These are phyloP conservation scores for Waltergamsia citrina DNA, from an alignment of 2,329 filamentous ascomycete species.

Conservation along the genomic window DNA sequence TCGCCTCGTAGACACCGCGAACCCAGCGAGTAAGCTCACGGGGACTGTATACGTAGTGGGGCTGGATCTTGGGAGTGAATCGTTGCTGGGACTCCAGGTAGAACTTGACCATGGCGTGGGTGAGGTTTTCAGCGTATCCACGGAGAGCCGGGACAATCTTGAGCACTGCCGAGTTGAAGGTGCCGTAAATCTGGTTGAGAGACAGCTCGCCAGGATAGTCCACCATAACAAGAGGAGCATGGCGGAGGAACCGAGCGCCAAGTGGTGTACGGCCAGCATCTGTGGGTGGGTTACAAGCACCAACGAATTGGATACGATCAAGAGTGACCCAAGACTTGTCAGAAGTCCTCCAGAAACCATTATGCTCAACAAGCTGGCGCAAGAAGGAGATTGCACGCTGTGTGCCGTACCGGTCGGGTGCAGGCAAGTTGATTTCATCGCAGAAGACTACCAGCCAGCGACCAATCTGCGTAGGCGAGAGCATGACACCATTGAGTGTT, in stretches of 20 bases:
- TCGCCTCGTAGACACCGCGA: conserved; percentile 93
- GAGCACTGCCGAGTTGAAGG: conserved; percentile 90
- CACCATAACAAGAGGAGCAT: conserved; percentile 98
- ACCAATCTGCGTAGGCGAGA: conserved; percentile 93
- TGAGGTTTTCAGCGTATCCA: conserved; percentile 88
- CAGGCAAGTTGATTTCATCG: conserved; percentile 97
- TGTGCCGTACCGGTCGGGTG: conserved; percentile 94
- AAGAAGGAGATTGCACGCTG: conserved; percentile 96
- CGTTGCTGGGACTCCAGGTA: conserved; percentile 90
- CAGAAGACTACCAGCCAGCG: conserved; percentile 98
- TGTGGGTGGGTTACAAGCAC: conserved; percentile 95
- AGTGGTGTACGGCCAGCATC: conserved; percentile 94
- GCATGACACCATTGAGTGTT: conserved; percentile 89
- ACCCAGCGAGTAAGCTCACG: conserved; percentile 98
- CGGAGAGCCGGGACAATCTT: conserved; percentile 95
- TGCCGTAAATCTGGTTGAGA: conserved; percentile 94
- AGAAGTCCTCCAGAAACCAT: conserved; percentile 96
- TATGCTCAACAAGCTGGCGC: conserved; percentile 94
- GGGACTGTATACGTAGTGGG: conserved; percentile 98
- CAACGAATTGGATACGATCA: conserved; percentile 97
- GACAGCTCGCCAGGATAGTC: conserved; percentile 96
- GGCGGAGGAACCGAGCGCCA: conserved; percentile 85
- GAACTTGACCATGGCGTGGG: conserved; percentile 94
- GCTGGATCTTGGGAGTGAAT: conserved; percentile 94
- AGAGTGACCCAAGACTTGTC: conserved; percentile 98